Evolutionary conservation across 495 filamentous ascomycete genomes (phyloP).

Genomic region (Podospora didyma): DNA sequence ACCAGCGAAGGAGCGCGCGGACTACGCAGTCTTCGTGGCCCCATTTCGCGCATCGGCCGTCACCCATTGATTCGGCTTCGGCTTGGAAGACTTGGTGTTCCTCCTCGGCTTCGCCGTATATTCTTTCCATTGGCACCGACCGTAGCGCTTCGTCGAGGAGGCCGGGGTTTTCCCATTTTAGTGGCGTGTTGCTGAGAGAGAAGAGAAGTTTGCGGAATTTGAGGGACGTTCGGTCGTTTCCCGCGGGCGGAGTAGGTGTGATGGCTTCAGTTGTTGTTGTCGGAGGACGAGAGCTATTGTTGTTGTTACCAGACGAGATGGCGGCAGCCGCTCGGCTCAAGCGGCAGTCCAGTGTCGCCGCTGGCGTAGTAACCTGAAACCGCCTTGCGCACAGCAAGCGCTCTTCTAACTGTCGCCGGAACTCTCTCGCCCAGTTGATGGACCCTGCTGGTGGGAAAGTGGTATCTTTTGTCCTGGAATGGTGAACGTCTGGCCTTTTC

Average conservation of each 20-base stretch:
- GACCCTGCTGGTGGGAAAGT: constrained; percentile 23
- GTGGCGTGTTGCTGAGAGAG: constrained; percentile 76
- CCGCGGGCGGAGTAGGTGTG: constrained; percentile 50
- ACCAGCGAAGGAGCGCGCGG: constrained; percentile 88
- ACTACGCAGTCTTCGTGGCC: constrained; percentile 98
- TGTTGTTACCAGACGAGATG: no score
- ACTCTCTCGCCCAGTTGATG: constrained; percentile 47
- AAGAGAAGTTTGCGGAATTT: constrained; percentile 83
- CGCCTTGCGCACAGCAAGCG: constrained; percentile 71
- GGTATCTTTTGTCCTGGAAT: constrained; percentile 17
- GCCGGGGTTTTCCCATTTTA: constrained; percentile 96
- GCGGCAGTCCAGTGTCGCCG: no score
- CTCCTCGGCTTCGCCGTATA: constrained; percentile 92
- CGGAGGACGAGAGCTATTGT: no score
- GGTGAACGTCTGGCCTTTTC: neutral
- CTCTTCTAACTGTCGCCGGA: constrained; percentile 64
- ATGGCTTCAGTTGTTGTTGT: constrained; percentile 52
- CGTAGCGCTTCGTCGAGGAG: constrained; percentile 88
- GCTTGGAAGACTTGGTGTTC: constrained; percentile 82
- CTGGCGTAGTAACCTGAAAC: constrained; percentile 72
- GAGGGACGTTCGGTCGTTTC: constrained; percentile 52
- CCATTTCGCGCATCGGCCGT: constrained; percentile 80
- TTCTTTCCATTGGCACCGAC: constrained; percentile 77
- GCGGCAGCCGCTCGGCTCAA: no score
- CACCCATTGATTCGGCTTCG: constrained; percentile 76